These are phyloP conservation scores for Leucosporidium creatinivorum DNA, from an alignment of 768 basidiomycete species.

Conservation along the genomic window DNA sequence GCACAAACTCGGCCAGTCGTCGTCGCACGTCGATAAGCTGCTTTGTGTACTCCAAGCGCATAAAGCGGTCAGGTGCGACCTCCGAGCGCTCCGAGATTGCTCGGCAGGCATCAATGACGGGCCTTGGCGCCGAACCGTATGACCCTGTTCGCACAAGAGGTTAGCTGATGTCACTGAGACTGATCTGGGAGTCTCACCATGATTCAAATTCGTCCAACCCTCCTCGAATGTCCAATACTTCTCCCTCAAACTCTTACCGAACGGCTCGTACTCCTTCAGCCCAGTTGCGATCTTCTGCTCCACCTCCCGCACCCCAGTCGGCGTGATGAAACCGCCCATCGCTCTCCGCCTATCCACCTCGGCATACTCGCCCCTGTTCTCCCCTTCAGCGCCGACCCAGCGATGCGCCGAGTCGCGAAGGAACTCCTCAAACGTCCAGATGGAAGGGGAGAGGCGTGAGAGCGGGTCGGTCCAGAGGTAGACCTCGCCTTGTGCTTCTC, in stretches of 20 bases:
- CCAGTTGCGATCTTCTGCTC: not conserved
- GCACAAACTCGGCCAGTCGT: slow-evolving; percentile 19
- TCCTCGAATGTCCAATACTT: slow-evolving; percentile 25
- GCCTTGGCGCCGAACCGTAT: slow-evolving; percentile 24
- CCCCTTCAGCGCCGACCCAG: slow-evolving; percentile 55
- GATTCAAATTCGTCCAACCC: slow-evolving; percentile 31
- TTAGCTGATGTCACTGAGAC: no score
- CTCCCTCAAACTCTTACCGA: slow-evolving; percentile 27
- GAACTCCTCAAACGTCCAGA: slow-evolving; percentile 82
- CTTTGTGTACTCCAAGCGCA: slow-evolving; percentile 12
- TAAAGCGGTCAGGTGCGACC: slow-evolving; percentile 24
- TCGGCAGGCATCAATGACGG: slow-evolving; percentile 9
- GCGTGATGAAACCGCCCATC: slow-evolving; percentile 41
- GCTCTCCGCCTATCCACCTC: slow-evolving; percentile 52
- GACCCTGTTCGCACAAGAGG: slow-evolving; percentile 8
- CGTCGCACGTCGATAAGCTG: slow-evolving; percentile 6
- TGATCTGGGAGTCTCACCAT: slow-evolving; percentile 24
- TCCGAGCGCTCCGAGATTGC: not conserved
- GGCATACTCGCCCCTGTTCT: slow-evolving; percentile 45
- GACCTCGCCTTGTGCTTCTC: slow-evolving; percentile 52
- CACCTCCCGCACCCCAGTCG: not conserved
- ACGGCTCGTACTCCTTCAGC: not conserved
- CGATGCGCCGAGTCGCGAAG: slow-evolving; percentile 66
- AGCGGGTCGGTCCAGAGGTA: slow-evolving; percentile 59
- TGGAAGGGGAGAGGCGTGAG: slow-evolving; percentile 49